phyloP scores from a whole-genome alignment of 2,329 filamentous ascomycete genomes.

The Pseudogymnoascus sp. region DNA sequence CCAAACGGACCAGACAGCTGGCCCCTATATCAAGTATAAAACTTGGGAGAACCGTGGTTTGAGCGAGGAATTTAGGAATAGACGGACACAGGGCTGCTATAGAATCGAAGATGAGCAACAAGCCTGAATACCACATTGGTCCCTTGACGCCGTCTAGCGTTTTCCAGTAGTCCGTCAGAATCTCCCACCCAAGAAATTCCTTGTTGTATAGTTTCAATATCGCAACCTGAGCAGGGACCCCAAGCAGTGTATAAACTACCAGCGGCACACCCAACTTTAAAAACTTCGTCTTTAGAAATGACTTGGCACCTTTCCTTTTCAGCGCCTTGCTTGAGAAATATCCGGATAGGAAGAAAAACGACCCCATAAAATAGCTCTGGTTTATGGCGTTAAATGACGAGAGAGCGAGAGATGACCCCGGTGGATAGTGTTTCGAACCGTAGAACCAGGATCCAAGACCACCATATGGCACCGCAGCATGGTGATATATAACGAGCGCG shows the following conservation, averaged over 20 bases:
- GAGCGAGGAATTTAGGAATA: not conserved
- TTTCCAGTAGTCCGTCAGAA: not conserved
- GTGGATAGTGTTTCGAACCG: not conserved
- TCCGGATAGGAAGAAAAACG: constrained; percentile 13
- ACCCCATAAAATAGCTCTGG: constrained; percentile 13
- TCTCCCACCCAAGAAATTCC: not conserved
- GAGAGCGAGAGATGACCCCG: constrained; percentile 6
- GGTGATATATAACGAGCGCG: constrained; percentile 12
- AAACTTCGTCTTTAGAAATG: constrained; percentile 11
- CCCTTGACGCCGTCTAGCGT: not conserved
- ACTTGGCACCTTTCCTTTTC: not conserved
- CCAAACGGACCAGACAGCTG: not conserved
- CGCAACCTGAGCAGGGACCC: not conserved
- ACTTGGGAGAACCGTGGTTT: not conserved
- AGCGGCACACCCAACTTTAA: constrained; percentile 9
- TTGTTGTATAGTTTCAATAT: constrained; percentile 5
- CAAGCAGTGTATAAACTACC: constrained; percentile 10
- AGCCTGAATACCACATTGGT: not conserved
- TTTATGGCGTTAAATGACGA: constrained; percentile 12
- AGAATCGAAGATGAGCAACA: not conserved
- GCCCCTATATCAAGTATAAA: not conserved
- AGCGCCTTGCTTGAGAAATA: constrained; percentile 9
- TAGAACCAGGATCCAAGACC: constrained; percentile 12
- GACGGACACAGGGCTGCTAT: not conserved
- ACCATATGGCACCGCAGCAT: constrained; percentile 11